phyloP scores from a whole-genome alignment of 345 rosid species.

The Heritiera littoralis region DNA sequence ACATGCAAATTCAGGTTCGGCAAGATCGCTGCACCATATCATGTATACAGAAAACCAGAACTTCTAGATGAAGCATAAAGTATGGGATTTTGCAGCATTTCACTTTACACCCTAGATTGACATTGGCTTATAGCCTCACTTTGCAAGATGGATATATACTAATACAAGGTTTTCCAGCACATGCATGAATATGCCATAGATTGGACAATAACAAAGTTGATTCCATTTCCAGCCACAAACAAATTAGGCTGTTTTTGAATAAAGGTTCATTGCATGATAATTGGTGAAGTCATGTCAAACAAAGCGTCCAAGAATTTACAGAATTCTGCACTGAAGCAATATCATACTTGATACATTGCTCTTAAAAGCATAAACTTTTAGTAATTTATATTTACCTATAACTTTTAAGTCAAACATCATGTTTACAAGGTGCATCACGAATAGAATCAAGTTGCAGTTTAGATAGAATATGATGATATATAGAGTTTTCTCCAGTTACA shows the following conservation, averaged over 20 bases:
- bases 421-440: constrained; percentile 7
- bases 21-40: not conserved
- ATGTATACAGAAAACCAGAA: not conserved
- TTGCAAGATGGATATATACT: not conserved
- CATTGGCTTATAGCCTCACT: not conserved
- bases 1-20: not conserved
- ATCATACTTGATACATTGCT: not conserved
- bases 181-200: not conserved
- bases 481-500: not conserved
- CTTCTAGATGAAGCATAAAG: not conserved
- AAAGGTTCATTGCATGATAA: constrained; percentile 11
- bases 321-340: not conserved
- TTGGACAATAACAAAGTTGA: not conserved
- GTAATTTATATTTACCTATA: not conserved
- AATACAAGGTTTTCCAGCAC: not conserved
- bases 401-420: not conserved
- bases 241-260: not conserved
- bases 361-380: not conserved
- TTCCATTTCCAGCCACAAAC: not conserved
- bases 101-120: not conserved
- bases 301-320: not conserved
- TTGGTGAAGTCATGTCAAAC: constrained; percentile 2
- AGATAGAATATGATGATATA: not conserved
- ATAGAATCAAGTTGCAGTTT: not conserved
- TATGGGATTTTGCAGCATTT: not conserved